A percentile compares a stretch with the other conserved stretches of the same genome.
phyloP scores from a whole-genome alignment of 148 eudicot genomes.

The Fagopyrum esculentum region DNA sequence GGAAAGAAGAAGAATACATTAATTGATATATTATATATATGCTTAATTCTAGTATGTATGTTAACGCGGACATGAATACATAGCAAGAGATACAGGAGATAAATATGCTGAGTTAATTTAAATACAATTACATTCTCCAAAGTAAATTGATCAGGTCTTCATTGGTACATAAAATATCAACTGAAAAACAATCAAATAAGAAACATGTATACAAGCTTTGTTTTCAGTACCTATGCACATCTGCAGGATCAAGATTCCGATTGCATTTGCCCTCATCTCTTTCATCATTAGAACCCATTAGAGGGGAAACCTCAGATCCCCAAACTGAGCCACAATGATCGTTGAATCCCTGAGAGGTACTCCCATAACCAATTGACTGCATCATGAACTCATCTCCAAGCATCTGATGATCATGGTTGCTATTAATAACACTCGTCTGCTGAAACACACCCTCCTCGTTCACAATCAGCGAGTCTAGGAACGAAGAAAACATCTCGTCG shows the following conservation, averaged over 20 bases:
- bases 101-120: background rate
- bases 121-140: background rate
- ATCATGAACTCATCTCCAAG: background rate
- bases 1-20: too few species aligned
- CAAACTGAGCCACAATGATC: background rate
- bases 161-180: background rate
- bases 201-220: background rate
- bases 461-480: background rate
- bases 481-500: slow-evolving; percentile 7
- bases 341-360: background rate
- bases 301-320: background rate
- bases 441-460: background rate
- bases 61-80: background rate
- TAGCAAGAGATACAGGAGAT: too few species aligned
- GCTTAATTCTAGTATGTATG: background rate
- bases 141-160: background rate
- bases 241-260: slow-evolving; percentile 1
- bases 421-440: background rate
- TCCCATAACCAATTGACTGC: background rate
- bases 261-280: slow-evolving; percentile 3
- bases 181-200: background rate
- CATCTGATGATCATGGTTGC: background rate
- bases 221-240: background rate
- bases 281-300: background rate
- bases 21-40: too few species aligned